phyloP scores from a whole-genome alignment of 352 stramenopile genomes.

The Globisporangium parvum region DNA sequence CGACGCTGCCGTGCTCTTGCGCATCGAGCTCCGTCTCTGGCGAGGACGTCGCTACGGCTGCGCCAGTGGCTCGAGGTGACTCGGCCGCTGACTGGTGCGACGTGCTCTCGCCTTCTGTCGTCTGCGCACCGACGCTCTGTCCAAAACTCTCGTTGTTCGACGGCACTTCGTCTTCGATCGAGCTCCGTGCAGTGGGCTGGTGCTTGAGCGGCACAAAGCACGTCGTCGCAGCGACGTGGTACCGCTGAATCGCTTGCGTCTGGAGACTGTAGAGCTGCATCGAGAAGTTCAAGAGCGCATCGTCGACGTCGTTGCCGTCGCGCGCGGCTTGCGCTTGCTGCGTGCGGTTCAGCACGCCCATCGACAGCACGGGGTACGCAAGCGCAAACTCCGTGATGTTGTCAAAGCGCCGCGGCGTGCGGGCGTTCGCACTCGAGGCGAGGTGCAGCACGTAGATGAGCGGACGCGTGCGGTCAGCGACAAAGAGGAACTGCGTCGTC shows the following conservation, averaged over 20 bases:
- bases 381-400: slow-evolving; percentile 80
- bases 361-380: slow-evolving; percentile 72
- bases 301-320: slow-evolving; percentile 21
- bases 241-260: slow-evolving; percentile 81
- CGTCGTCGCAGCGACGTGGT: slow-evolving; percentile 54
- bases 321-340: slow-evolving; percentile 29
- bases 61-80: slow-evolving; percentile 56
- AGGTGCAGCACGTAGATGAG: slow-evolving; percentile 71
- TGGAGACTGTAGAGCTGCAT: slow-evolving; percentile 83
- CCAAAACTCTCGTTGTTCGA: slow-evolving; percentile 22
- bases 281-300: slow-evolving; percentile 31
- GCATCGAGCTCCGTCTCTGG: slow-evolving; percentile 68
- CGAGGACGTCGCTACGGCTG: slow-evolving; percentile 25
- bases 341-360: slow-evolving; percentile 52
- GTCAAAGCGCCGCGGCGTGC: slow-evolving; percentile 51
- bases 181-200: slow-evolving; percentile 13
- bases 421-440: slow-evolving; percentile 22
- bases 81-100: slow-evolving; percentile 65
- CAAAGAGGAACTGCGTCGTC: slow-evolving; percentile 69
- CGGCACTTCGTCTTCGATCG: slow-evolving; percentile 40
- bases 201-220: slow-evolving; percentile 42
- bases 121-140: slow-evolving; percentile 70
- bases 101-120: slow-evolving; percentile 58
- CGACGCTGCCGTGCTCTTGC: slow-evolving; percentile 40
- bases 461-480: slow-evolving; percentile 58